Evolutionary conservation across 305 asterid species (phyloP).

Genomic region (Ilex paraguariensis): DNA sequence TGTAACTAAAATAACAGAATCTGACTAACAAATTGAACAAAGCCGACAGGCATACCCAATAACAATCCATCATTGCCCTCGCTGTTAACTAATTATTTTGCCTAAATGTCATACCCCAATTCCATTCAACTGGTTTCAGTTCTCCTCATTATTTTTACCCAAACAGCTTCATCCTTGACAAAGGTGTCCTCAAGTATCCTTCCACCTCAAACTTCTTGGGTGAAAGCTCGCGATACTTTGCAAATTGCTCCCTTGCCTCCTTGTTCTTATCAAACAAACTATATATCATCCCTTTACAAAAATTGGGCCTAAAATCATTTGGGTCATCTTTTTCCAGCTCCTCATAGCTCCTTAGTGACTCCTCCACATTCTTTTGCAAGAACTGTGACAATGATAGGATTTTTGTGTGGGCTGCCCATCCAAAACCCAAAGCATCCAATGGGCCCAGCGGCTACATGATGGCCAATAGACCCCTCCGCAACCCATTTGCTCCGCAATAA

Average conservation of each 20-base stretch:
- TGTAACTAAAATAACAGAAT: too few species aligned
- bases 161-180: constrained; percentile 72
- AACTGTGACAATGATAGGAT: constrained; percentile 12
- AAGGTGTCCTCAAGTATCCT: constrained; percentile 69
- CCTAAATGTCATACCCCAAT: too few species aligned
- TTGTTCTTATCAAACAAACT: constrained; percentile 57
- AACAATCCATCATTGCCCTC: too few species aligned
- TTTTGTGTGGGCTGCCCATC: too few species aligned
- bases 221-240: constrained; percentile 55
- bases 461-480: too few species aligned
- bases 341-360: constrained; percentile 65
- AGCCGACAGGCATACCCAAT: too few species aligned
- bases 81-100: too few species aligned
- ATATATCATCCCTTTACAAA: constrained; percentile 81
- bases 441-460: too few species aligned
- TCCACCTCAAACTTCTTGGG: constrained; percentile 78
- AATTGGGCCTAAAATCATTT: constrained; percentile 76
- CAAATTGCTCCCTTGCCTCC: constrained; percentile 71
- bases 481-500: too few species aligned
- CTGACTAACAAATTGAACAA: too few species aligned
- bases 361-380: constrained; percentile 75
- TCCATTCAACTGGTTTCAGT: constrained; percentile 10
- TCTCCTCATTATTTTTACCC: constrained; percentile 49
- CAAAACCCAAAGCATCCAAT: too few species aligned
- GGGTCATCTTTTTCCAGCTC: constrained; percentile 68